Evolutionary conservation across 164 flowering plant genomes (phyloP), one percentile per base, ranked within the genome.

Genomic region (Vitis riparia): DNA sequence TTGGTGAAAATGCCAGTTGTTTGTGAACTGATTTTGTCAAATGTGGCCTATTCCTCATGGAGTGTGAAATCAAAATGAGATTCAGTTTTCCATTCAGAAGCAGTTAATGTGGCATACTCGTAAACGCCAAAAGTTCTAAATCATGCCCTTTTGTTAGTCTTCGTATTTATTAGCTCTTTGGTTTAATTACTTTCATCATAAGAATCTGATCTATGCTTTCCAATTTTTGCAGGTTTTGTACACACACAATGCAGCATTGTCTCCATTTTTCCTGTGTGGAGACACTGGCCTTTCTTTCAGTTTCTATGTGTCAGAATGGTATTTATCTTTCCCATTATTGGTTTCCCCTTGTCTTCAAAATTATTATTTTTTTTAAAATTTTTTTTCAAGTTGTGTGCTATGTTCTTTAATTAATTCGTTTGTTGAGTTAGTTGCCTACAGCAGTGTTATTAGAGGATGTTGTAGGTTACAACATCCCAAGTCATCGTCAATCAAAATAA

Each of bases 211-310:
- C 5, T 63, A 29, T 7, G 29, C 17, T 63, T 73, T 19, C 19
- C 56, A 19, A 14, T 62, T 60, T 59, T 58, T 71, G 9, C 78
- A 76, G 78, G 78, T 71, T 62, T 50, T 51, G 29, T 12, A 47
- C 55, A 19, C 9, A 44, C 23, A 1, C 14, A 12, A 8, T 62
- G 44, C 51, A 37, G 44, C 7, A 37, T 23, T 55, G 59, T 59
- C 75, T 58, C 71, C 68, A 59, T 61, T 71, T 76, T 76, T 76
- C 69, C 37, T 55, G 64, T 32, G 58, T 64, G 63, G 72, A 68
- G 72, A 66, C 7, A 32, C 49, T 56, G 11, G 13, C 2, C 9
- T 55, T 16, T 61, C 51, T 13, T 67, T 11, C 17, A 2, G 9
- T 66, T 59, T n/a, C 27, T 63, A 1, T 19, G 52, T 57, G 23